Evolutionary conservation across 106 monocot genomes (phyloP).

Genomic region (Hemerocallis citrina): DNA sequence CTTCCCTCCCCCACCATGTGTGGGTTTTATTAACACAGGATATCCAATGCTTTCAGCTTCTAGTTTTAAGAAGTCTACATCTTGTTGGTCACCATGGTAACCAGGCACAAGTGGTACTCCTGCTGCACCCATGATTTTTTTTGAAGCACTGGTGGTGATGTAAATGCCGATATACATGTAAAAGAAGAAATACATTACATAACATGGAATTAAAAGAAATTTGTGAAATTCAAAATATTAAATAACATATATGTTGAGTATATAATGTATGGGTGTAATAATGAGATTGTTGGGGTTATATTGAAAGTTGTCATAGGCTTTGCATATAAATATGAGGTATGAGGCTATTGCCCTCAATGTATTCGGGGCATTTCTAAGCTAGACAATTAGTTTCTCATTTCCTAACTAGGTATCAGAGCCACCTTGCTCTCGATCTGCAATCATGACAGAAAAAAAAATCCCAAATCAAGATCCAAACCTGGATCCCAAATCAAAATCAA

Average conservation of each 20-base stretch:
- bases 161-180: neutral
- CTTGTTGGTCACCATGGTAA: constrained; percentile 83
- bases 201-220: neutral
- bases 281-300: too few relatives aligned
- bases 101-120: constrained; percentile 97
- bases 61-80: constrained; percentile 61
- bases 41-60: constrained; percentile 96
- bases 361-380: too few relatives aligned
- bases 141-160: constrained; percentile 64
- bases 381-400: too few relatives aligned
- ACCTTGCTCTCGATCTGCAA: too few relatives aligned
- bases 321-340: too few relatives aligned
- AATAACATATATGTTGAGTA: constrained; percentile 1
- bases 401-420: too few relatives aligned
- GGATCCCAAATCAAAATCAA: too few relatives aligned
- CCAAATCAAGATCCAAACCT: too few relatives aligned
- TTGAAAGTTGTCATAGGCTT: too few relatives aligned
- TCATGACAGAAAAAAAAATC: too few relatives aligned
- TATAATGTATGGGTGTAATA: too few relatives aligned
- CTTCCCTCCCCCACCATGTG: constrained; percentile 99
- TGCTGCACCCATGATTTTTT: constrained; percentile 94
- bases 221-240: neutral
- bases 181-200: neutral
- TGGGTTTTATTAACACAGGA: constrained; percentile 93
- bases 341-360: too few relatives aligned